Percentiles rank a stretch among this genome's conserved stretches.
These are phyloP conservation scores for Hypoxylon sp. DNA, from an alignment of 2,329 filamentous ascomycete species.

Conservation along the genomic window DNA sequence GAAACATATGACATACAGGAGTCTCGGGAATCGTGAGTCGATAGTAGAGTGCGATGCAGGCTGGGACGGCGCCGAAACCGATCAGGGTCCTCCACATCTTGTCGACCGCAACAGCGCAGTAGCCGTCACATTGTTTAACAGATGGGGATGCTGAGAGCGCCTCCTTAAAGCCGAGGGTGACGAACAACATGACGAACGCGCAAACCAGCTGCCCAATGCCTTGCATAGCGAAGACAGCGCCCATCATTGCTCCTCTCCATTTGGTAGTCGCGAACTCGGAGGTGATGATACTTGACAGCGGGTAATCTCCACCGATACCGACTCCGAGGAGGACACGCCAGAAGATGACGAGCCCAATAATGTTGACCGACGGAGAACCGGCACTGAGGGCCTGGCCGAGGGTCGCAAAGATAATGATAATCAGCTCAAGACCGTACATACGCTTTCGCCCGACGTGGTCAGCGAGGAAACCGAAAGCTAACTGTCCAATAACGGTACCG, in stretches of 20 bases:
- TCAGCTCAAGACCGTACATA: conserved; percentile 80
- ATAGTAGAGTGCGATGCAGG: conserved; percentile 85
- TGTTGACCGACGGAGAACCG: conserved; percentile 71
- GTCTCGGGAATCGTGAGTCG: conserved; percentile 85
- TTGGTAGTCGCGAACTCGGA: conserved; percentile 89
- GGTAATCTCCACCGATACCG: conserved; percentile 83
- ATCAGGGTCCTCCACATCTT: conserved; percentile 90
- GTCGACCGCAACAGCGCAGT: conserved; percentile 78
- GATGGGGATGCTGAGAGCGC: conserved; percentile 66
- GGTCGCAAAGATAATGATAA: conserved; percentile 83
- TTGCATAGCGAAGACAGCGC: conserved; percentile 87
- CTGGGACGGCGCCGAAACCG: conserved; percentile 83
- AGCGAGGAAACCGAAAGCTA: conserved; percentile 82
- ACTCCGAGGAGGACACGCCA: conserved; percentile 83
- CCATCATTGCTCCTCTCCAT: conserved; percentile 90
- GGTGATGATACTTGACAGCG: conserved; percentile 84
- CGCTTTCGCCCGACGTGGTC: conserved; percentile 81
- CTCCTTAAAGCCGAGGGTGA: conserved; percentile 77
- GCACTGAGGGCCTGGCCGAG: conserved; percentile 77
- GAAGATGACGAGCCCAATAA: conserved; percentile 78
- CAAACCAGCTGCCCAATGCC: conserved; percentile 83
- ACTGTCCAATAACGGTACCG: conserved; percentile 85
- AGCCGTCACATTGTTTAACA: conserved; percentile 70
- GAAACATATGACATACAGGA: conserved; percentile 58
- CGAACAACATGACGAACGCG: conserved; percentile 80